phyloP scores from a whole-genome alignment of 2,329 filamentous ascomycete genomes.

The Neofusicoccum sp. region DNA sequence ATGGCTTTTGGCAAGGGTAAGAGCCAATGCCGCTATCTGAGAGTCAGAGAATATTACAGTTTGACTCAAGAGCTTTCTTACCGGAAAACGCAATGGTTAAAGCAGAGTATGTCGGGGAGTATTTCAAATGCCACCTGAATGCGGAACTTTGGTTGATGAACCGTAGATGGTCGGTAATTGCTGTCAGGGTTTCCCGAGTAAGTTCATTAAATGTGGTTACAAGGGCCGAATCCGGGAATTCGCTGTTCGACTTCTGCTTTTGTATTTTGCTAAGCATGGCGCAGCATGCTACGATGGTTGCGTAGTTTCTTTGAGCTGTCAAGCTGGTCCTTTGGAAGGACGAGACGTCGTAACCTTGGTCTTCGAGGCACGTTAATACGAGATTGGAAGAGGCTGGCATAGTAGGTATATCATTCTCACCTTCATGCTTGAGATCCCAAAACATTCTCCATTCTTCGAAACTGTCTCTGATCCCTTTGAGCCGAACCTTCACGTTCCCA shows the following conservation, averaged over 20 bases:
- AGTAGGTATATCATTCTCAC: background rate
- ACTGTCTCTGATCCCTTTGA: background rate
- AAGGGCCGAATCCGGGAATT: no score
- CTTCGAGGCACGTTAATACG: background rate
- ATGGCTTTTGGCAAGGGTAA: background rate
- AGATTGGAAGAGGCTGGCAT: background rate
- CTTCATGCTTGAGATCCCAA: background rate
- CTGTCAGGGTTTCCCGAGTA: background rate
- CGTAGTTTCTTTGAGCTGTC: background rate
- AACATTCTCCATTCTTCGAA: background rate
- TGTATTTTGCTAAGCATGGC: background rate
- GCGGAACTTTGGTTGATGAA: background rate
- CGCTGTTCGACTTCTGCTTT: background rate
- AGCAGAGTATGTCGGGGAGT: background rate
- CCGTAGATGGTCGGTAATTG: background rate
- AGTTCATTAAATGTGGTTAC: background rate
- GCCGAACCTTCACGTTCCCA: background rate
- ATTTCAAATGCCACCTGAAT: background rate
- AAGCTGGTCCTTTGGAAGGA: background rate
- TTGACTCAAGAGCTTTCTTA: background rate
- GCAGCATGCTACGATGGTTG: background rate
- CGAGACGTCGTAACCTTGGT: background rate
- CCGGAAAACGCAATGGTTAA: constrained; percentile 1
- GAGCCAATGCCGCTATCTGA: background rate
- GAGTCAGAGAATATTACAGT: background rate